phyloP scores from a whole-genome alignment of 1,284 basidiomycete genomes.

The Singerocomus rubriflavus region DNA sequence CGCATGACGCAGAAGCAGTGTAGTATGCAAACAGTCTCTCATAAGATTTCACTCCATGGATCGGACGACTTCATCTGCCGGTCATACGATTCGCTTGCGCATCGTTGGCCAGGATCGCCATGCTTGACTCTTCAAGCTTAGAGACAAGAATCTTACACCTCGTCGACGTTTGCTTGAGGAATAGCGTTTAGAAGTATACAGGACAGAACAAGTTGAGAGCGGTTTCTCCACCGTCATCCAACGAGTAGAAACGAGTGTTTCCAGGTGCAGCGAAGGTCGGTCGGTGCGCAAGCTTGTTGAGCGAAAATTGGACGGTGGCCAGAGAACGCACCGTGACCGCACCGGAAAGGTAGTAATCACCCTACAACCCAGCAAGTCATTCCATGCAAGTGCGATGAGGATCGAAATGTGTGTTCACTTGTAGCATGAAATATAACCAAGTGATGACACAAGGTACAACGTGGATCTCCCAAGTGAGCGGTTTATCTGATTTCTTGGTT shows the following conservation, averaged over 20 bases:
- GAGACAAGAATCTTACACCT: slow-evolving; percentile 11
- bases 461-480: slow-evolving; percentile 5
- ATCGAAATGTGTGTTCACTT: slow-evolving; percentile 2
- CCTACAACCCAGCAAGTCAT: background rate
- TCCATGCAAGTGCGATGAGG: slow-evolving; percentile 1
- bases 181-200: slow-evolving; percentile 23
- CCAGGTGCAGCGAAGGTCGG: too few relatives aligned
- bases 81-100: slow-evolving; percentile 34
- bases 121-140: slow-evolving; percentile 31
- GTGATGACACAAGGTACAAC: slow-evolving; percentile 1
- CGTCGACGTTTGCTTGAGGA: slow-evolving; percentile 21
- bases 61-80: slow-evolving; percentile 33
- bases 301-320: too few relatives aligned
- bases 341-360: slow-evolving; percentile 1
- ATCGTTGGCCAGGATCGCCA: slow-evolving; percentile 35
- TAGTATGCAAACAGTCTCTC: slow-evolving; percentile 24
- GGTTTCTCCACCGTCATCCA: slow-evolving; percentile 16
- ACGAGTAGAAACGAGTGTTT: slow-evolving; percentile 18
- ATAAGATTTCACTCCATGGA: slow-evolving; percentile 30
- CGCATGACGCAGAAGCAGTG: slow-evolving; percentile 32
- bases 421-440: background rate
- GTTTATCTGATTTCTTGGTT: background rate
- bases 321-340: too few relatives aligned
- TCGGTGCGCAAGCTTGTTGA: too few relatives aligned
- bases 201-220: slow-evolving; percentile 21